Evolutionary conservation across 805 yeast species (phyloP), one percentile per base, ranked within the genome.

Genomic region (Alloascoidea hylecoeti): DNA sequence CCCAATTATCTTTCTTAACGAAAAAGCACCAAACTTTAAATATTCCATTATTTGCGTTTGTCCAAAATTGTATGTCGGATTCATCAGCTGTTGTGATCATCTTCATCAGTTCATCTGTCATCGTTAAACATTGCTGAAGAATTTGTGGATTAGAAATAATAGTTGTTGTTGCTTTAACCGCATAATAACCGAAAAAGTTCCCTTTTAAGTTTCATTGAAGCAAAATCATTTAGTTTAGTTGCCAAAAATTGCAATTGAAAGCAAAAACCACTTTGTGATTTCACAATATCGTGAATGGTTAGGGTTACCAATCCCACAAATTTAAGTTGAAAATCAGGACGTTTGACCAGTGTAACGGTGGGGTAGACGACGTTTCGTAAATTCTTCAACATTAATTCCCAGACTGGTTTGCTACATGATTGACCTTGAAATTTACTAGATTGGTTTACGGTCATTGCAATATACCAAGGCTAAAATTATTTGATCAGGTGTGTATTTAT

Each of bases 271-370:
- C 61, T 60, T 17, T 46, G 49, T 17, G 72, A 65, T 33, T 49
- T 46, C 36, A 73, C 72, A 19, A 81, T 73, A 45, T 78, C 78
- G 16, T 64, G 61, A 15, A 81, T 61, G 0, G 92, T 78, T 1
- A 92, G 94, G 39, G 82, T 78, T 15, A 80, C 58, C 38, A 80
- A 57, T 0, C 85, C 84, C 15, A 70, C 61, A 39, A 72, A 64
- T 38, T 51, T 54, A 19, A 72, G 55, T 3, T 55, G 43, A 18
- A 57, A 46, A 15, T 48, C 43, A 2, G 46, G 46, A n/a, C 39
- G 35, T 3, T 51, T 46, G n/a, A n/a, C n/a, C n/a, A n/a, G n/a
- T n/a, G n/a, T n/a, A n/a, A n/a, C n/a, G n/a, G n/a, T n/a, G n/a
- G n/a, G n/a, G n/a, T n/a, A n/a, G n/a, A n/a, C n/a, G n/a, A n/a